Evolutionary conservation across 2,329 filamentous ascomycete species (phyloP).

Genomic region (Stachybotrys chlorohalonatus): DNA sequence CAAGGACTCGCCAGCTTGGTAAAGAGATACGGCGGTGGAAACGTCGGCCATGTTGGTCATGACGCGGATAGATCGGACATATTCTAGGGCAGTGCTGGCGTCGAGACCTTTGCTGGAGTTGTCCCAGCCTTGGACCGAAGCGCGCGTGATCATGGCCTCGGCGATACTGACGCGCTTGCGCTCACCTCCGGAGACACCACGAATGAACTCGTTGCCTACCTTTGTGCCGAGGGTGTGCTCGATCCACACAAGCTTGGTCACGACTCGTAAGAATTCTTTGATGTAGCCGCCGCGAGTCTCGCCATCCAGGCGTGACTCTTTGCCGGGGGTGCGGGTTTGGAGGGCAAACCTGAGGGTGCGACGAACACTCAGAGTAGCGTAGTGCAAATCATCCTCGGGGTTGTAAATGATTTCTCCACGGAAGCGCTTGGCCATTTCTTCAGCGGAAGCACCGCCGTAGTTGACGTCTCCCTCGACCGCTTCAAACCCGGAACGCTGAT

Average conservation of each 20-base stretch:
- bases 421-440: slow-evolving; percentile 41
- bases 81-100: slow-evolving; percentile 64
- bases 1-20: slow-evolving; percentile 59
- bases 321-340: slow-evolving; percentile 49
- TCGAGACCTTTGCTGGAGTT: slow-evolving; percentile 66
- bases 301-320: slow-evolving; percentile 42
- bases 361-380: slow-evolving; percentile 58
- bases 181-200: slow-evolving; percentile 54
- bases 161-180: slow-evolving; percentile 69
- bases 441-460: slow-evolving; percentile 42
- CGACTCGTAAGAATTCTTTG: slow-evolving; percentile 45
- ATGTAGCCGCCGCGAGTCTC: slow-evolving; percentile 49
- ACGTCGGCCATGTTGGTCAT: slow-evolving; percentile 64
- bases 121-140: slow-evolving; percentile 63
- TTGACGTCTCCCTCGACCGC: slow-evolving; percentile 55
- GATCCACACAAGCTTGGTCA: slow-evolving; percentile 64
- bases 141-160: slow-evolving; percentile 51
- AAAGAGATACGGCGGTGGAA: slow-evolving; percentile 62
- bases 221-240: slow-evolving; percentile 60
- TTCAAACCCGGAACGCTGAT: slow-evolving; percentile 57
- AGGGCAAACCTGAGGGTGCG: slow-evolving; percentile 60
- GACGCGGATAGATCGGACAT: slow-evolving; percentile 52
- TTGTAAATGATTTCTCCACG: slow-evolving; percentile 55
- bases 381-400: slow-evolving; percentile 64
- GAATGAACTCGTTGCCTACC: slow-evolving; percentile 61